Evolutionary conservation across 2,329 filamentous ascomycete genomes (phyloP).

Genomic region (Nothophoma quercina): DNA sequence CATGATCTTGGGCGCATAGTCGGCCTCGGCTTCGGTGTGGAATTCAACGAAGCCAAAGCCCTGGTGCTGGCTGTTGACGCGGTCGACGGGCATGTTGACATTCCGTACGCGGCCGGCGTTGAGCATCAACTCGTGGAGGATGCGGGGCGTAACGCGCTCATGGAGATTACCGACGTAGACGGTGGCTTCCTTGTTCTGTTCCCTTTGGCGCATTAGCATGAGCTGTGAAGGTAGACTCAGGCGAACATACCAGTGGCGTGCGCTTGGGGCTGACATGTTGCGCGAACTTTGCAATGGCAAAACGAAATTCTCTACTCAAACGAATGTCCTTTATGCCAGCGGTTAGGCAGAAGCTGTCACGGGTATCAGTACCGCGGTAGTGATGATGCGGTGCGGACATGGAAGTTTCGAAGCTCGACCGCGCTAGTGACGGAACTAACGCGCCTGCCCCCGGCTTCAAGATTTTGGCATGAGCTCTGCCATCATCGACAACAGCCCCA

Average conservation of each 20-base stretch:
- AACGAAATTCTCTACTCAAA: not conserved
- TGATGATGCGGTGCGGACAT: constrained; percentile 8
- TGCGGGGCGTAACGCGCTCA: constrained; percentile 87
- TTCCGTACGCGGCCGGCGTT: constrained; percentile 97
- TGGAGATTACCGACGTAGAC: constrained; percentile 99
- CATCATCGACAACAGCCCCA: constrained; percentile 16
- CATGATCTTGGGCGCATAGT: constrained; percentile 96
- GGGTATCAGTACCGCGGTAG: not conserved
- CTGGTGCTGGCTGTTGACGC: constrained; percentile 95
- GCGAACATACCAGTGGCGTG: constrained; percentile 74
- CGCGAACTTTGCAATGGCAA: not conserved
- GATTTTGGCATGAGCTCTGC: constrained; percentile 34
- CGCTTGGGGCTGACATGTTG: constrained; percentile 66
- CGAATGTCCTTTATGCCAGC: not conserved
- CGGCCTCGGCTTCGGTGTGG: constrained; percentile 91
- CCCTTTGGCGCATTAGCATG: constrained; percentile 40
- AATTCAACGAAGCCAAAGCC: constrained; percentile 99
- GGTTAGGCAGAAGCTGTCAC: not conserved
- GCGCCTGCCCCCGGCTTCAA: constrained; percentile 21
- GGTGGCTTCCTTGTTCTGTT: constrained; percentile 97
- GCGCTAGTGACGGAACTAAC: constrained; percentile 23
- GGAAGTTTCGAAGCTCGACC: constrained; percentile 34
- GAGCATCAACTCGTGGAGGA: constrained; percentile 98
- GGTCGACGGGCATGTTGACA: constrained; percentile 97
- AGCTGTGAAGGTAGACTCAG: not conserved